Percentiles rank a stretch among this genome's conserved stretches.
These are phyloP conservation scores for Murraya paniculata DNA, from an alignment of 345 rosid genomes.

Conservation along the genomic window DNA sequence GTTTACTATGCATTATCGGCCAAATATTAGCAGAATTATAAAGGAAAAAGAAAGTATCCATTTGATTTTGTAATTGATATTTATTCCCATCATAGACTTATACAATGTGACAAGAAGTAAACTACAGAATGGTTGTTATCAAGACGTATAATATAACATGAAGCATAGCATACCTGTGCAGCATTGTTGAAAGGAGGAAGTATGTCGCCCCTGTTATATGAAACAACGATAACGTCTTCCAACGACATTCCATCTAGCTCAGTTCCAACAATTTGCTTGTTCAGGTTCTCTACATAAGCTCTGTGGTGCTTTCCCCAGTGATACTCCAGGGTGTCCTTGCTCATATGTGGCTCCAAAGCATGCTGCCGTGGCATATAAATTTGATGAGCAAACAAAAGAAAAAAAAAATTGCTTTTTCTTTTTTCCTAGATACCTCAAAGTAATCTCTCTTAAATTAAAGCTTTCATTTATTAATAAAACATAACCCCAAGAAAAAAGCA, in stretches of 20 bases:
- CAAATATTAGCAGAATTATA: neutral
- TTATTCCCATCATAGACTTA: neutral
- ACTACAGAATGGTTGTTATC: neutral
- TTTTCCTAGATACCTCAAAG: neutral
- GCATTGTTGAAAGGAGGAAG: constrained; percentile 93
- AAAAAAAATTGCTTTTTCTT: neutral
- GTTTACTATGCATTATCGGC: neutral
- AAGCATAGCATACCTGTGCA: constrained; percentile 60
- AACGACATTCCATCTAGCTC: constrained; percentile 59
- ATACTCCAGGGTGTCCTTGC: constrained; percentile 64
- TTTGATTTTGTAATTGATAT: no score
- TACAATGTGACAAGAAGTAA: neutral
- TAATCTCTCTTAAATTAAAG: neutral
- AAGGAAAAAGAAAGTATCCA: no score
- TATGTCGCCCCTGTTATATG: constrained; percentile 72
- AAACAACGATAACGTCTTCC: constrained; percentile 51
- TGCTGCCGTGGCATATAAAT: constrained; percentile 36
- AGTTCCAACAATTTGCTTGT: constrained; percentile 74
- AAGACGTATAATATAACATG: neutral
- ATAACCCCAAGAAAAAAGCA: neutral
- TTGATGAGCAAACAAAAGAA: neutral
- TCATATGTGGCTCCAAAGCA: constrained; percentile 92
- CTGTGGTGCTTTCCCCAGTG: constrained; percentile 98
- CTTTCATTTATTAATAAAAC: neutral
- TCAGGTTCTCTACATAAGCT: constrained; percentile 78